Percentiles rank a stretch among this genome's conserved stretches.
Evolutionary conservation across 2,329 filamentous ascomycete genomes (phyloP).

Genomic region (Dothideomycetes sp.): DNA sequence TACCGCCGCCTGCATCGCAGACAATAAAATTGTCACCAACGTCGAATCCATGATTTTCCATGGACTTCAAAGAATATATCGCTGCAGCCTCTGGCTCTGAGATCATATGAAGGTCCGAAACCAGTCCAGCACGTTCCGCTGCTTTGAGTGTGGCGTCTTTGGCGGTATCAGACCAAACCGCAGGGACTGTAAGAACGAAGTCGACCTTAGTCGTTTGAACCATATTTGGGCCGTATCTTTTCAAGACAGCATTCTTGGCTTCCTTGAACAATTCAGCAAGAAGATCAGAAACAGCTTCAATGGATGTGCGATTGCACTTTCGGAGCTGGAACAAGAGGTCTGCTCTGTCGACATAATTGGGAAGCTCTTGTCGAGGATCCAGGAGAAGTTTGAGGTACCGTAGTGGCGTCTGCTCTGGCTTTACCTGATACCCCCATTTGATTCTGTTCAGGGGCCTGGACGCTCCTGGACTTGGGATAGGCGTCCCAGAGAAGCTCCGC

Average conservation of each 20-base stretch:
- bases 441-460: slow-evolving; percentile 16
- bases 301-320: slow-evolving; percentile 62
- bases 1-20: slow-evolving; percentile 46
- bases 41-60: slow-evolving; percentile 62
- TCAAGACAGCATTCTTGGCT: slow-evolving; percentile 65
- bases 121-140: slow-evolving; percentile 70
- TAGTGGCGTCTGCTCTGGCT: slow-evolving; percentile 62
- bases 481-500: neutral
- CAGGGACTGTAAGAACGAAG: slow-evolving; percentile 71
- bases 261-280: slow-evolving; percentile 65
- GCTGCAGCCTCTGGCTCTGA: slow-evolving; percentile 72
- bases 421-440: slow-evolving; percentile 79
- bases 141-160: slow-evolving; percentile 73
- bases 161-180: slow-evolving; percentile 77
- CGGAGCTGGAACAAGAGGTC: slow-evolving; percentile 62
- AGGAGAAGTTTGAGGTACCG: slow-evolving; percentile 79
- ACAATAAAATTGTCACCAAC: slow-evolving; percentile 53
- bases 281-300: slow-evolving; percentile 71
- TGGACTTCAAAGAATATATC: slow-evolving; percentile 68
- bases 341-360: slow-evolving; percentile 67
- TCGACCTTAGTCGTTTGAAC: slow-evolving; percentile 57
- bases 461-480: slow-evolving; percentile 2
- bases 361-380: slow-evolving; percentile 68
- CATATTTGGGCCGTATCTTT: slow-evolving; percentile 48
- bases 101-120: slow-evolving; percentile 63